Evolutionary conservation across 2,329 filamentous ascomycete genomes (phyloP).

Genomic region (Cryphonectria nitschkei): DNA sequence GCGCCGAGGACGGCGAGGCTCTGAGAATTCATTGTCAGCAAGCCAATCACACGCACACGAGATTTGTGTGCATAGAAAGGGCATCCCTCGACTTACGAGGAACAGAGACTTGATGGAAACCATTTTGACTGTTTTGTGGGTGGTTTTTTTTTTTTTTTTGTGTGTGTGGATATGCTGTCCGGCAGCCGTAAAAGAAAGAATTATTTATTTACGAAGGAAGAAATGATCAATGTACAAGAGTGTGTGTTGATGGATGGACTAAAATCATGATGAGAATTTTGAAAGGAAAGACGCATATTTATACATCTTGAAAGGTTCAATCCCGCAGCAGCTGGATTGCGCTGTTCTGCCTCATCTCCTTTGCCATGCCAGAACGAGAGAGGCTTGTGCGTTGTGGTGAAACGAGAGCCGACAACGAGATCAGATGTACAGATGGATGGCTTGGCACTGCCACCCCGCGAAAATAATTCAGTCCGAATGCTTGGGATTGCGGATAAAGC

Average conservation of each 20-base stretch:
- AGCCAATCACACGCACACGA: too few relatives aligned
- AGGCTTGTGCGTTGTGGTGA: neutral
- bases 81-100: neutral
- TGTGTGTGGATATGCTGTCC: neutral
- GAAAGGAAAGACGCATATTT: neutral
- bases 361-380: neutral
- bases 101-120: slow-evolving; percentile 20
- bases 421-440: neutral
- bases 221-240: neutral
- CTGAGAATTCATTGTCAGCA: neutral
- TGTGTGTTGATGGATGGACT: neutral
- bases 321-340: neutral
- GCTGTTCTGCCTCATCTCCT: neutral
- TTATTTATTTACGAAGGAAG: neutral
- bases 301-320: neutral
- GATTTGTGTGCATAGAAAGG: neutral
- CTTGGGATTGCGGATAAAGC: neutral
- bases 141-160: neutral
- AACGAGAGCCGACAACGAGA: neutral
- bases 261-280: neutral
- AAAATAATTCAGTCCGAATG: neutral
- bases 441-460: neutral
- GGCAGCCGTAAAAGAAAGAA: slow-evolving; percentile 5
- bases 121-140: slow-evolving; percentile 7
- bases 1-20: slow-evolving; percentile 8